Evolutionary conservation across 2,329 filamentous ascomycete species (phyloP), one percentile per base, ranked within the genome.

Genomic region (Thielaviopsis musarum): DNA sequence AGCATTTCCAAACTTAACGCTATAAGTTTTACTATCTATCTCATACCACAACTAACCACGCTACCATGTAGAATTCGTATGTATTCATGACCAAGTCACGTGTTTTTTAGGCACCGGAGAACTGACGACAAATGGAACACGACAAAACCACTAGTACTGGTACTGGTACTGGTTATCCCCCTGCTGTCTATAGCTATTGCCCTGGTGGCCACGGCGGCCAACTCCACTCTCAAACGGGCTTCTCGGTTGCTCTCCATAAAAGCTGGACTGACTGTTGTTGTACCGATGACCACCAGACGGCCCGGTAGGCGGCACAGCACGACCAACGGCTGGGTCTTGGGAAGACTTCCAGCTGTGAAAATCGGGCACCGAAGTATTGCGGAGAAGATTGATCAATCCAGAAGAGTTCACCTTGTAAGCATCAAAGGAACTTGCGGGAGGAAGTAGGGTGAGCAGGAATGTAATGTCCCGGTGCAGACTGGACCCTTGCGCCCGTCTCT

Each of bases 331-430:
- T 17, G 65, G 65, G 12, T 70, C 69, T 59, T 62, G 60, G 19
- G 60, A 54, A 22, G 72, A 67, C 66, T 80, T 82, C 76, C 80
- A 82, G 9, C 75, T 72, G 34, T 70, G 71, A 63, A 77, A 79
- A 62, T 81, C 79, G 0, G 86, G 87, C 10, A 93, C 75, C 24
- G 80, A 74, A 6, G 85, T 81, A 21, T 56, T 78, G 34, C 83
- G 79, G 22, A 98, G 74, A 49, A 96, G 74, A 34, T 81, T 79
- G 6, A 93, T 84, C 72, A 96, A 76, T 61, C 79, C 83, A 38
- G 82, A 75, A 0, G 89, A 74, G 63, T 80, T 86, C 65, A 62
- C 60, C 41, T 59, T 62, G 26, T 56, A 52, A 7, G 56, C 57
- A 28, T 62, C 57, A 34, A 59, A 62, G 2, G 57, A 59, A 10